These are phyloP conservation scores for Pseudonitzschia multiseries DNA, from an alignment of 108 stramenopile genomes.

Conservation along the genomic window DNA sequence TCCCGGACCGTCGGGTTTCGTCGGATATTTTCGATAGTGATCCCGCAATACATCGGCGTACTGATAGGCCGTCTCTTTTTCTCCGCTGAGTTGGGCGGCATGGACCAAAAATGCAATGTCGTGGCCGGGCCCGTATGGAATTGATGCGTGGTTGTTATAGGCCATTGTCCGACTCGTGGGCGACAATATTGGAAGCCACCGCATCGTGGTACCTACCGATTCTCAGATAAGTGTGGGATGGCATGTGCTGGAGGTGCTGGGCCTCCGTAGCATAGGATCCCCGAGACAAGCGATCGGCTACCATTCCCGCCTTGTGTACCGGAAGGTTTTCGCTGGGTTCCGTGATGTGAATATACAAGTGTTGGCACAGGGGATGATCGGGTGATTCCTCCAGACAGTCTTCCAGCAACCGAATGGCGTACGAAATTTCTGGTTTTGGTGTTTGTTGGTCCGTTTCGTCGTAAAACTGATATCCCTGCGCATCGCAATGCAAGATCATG, in stretches of 20 bases:
- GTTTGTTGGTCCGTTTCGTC: not conserved
- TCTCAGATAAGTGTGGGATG: constrained; percentile 1
- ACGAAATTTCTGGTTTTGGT: not conserved
- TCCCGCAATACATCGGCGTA: not conserved
- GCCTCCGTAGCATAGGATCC: constrained; percentile 4
- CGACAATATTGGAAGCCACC: not conserved
- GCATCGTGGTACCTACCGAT: constrained; percentile 15
- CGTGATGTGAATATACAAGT: constrained; percentile 7
- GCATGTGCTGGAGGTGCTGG: constrained; percentile 16
- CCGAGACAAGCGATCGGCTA: not conserved
- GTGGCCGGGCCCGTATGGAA: not conserved
- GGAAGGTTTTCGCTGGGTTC: constrained; percentile 1
- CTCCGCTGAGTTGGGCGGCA: constrained; percentile 4
- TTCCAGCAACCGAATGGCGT: constrained; percentile 2
- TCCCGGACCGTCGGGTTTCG: constrained; percentile 1
- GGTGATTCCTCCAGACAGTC: not conserved
- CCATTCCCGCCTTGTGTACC: not conserved
- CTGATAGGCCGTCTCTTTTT: not conserved
- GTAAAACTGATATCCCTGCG: constrained; percentile 1
- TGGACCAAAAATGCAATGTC: not conserved
- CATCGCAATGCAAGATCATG: constrained; percentile 4
- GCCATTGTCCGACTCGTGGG: constrained; percentile 5
- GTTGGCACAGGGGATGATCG: constrained; percentile 8
- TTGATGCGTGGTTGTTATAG: not conserved
- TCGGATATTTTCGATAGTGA: constrained; percentile 2